Percentiles rank a stretch among this genome's conserved stretches.
Conservation (phyloP, 352 stramenopile species). For the Pythium brassicae region DNA sequence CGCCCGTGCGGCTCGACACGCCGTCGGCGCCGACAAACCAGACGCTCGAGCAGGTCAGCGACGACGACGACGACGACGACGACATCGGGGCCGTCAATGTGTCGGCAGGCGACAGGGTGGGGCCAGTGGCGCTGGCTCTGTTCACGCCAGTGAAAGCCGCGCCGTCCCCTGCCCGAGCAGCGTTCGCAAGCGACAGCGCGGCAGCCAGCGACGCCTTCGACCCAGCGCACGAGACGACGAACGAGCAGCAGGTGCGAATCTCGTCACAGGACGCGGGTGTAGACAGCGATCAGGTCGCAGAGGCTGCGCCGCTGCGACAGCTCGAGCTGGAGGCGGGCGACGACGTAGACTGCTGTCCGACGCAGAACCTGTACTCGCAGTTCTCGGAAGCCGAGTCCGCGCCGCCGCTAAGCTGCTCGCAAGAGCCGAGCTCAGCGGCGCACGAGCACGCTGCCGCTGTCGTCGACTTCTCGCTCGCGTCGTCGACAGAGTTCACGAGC, state of each 20-base stretch:
- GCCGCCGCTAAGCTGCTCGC: slow-evolving; percentile 12
- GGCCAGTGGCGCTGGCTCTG: background rate
- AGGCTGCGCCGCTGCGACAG: background rate
- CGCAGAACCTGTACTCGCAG: slow-evolving; percentile 11
- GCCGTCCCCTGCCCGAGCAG: background rate
- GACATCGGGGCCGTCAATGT: background rate
- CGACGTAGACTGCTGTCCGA: background rate
- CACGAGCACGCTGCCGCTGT: background rate
- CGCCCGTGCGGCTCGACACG: slow-evolving; percentile 10
- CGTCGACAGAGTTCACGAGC: slow-evolving; percentile 50
- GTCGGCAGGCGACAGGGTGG: background rate
- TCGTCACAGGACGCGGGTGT: background rate
- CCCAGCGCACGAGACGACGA: background rate
- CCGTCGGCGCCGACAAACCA: slow-evolving; percentile 9
- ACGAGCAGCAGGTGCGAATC: background rate
- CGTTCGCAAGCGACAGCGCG: background rate
- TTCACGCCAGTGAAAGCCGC: slow-evolving; percentile 9
- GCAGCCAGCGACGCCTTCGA: background rate
- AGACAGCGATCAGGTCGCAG: background rate
- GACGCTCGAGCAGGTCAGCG: slow-evolving; percentile 10
- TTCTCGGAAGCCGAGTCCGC: slow-evolving; percentile 3
- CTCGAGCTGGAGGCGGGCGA: background rate
- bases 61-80: slow-evolving; percentile 5
- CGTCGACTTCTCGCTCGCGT: slow-evolving; percentile 10
- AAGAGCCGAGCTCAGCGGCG: slow-evolving; percentile 7